Conservation (phyloP, 2,329 filamentous ascomycete species). For the Trichothecium roseum region DNA sequence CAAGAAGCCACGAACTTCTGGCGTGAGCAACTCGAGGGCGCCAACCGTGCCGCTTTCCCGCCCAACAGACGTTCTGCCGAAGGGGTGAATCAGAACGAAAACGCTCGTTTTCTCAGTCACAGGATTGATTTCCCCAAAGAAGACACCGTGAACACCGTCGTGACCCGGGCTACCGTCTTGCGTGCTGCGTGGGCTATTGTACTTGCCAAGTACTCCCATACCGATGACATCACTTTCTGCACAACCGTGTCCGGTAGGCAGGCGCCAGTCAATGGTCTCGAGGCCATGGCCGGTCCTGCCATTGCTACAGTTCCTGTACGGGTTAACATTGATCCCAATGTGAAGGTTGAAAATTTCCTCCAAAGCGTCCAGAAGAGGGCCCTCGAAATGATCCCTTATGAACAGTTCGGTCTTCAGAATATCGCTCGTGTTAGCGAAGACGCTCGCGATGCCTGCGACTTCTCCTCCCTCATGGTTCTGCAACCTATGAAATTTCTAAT, state of each 20-base stretch:
- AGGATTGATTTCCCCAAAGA: neutral
- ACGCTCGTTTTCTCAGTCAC: neutral
- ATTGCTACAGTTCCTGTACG: conserved; percentile 8
- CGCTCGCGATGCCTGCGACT: conserved; percentile 1
- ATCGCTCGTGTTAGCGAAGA: conserved; percentile 7
- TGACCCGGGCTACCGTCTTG: conserved; percentile 9
- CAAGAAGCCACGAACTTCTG: neutral
- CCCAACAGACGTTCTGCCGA: neutral
- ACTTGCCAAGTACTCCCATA: neutral
- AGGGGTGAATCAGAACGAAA: too few relatives aligned
- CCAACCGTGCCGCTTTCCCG: conserved; percentile 1
- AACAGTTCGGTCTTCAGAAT: conserved; percentile 10
- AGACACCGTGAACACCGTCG: neutral
- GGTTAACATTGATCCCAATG: conserved; percentile 1
- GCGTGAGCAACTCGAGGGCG: neutral
- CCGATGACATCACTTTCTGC: too few relatives aligned
- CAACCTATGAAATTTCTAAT: neutral
- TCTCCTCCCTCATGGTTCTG: neutral
- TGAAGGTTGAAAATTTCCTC: conserved; percentile 6
- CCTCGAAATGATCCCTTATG: conserved; percentile 11
- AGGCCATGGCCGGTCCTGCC: conserved; percentile 7
- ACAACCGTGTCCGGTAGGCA: too few relatives aligned
- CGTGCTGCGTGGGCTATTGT: conserved; percentile 1
- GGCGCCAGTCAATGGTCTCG: neutral
- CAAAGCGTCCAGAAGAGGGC: conserved; percentile 7